These are phyloP conservation scores for Phoma herbarum DNA, from an alignment of 2,329 filamentous ascomycete species.

Conservation along the genomic window DNA sequence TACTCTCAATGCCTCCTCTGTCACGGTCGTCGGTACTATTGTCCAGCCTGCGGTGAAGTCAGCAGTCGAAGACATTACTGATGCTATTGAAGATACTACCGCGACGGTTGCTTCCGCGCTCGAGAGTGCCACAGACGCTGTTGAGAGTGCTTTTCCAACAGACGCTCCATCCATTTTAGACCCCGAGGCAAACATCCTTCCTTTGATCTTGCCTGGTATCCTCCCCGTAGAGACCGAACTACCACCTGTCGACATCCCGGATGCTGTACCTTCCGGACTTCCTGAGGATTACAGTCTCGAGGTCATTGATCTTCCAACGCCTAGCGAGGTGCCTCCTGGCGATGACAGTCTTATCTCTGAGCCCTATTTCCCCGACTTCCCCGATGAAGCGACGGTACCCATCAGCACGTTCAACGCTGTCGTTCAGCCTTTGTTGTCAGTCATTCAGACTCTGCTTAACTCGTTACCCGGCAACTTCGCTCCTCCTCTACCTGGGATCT, in stretches of 20 bases:
- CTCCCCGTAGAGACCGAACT: conserved; percentile 12
- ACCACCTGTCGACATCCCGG: not conserved
- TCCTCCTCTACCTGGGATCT: conserved; percentile 2
- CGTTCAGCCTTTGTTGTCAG: conserved; percentile 9
- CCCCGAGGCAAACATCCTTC: conserved; percentile 3
- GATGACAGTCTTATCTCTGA: not conserved
- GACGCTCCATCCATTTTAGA: conserved; percentile 2
- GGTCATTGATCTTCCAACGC: conserved; percentile 16
- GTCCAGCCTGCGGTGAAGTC: conserved; percentile 6
- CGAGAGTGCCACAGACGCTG: conserved; percentile 6
- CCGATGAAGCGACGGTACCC: conserved; percentile 10
- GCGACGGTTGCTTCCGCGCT: not conserved
- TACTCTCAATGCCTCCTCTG: not conserved
- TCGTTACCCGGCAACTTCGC: conserved; percentile 9
- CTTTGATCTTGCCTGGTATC: conserved; percentile 10
- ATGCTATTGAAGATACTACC: conserved; percentile 4
- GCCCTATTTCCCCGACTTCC: conserved; percentile 5
- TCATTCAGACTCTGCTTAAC: conserved; percentile 14
- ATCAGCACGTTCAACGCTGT: conserved; percentile 17
- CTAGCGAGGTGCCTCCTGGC: not conserved
- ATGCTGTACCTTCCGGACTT: conserved; percentile 7
- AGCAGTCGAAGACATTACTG: conserved; percentile 6
- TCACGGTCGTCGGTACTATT: conserved; percentile 17
- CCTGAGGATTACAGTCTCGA: conserved; percentile 12
- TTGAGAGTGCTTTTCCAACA: conserved; percentile 1